phyloP scores from a whole-genome alignment of 2,329 filamentous ascomycete species.

The Fusarium papillatum region DNA sequence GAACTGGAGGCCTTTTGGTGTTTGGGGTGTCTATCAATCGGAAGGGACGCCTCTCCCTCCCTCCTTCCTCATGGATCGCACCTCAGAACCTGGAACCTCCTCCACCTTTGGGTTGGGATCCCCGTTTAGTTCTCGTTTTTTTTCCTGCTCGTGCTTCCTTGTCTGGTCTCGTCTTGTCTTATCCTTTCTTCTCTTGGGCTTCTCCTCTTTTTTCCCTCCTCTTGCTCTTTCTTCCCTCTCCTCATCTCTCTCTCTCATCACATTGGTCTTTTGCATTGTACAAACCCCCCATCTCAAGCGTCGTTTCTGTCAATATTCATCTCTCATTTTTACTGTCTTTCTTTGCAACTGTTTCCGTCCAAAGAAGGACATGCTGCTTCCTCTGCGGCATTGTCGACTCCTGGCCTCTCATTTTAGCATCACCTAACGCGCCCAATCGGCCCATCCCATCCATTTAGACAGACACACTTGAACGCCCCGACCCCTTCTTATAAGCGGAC shows the following conservation, averaged over 20 bases:
- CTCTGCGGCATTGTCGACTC: conserved; percentile 42
- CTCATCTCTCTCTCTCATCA: conserved; percentile 22
- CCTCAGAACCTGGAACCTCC: conserved; percentile 17
- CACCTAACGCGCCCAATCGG: conserved; percentile 37
- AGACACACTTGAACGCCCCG: conserved; percentile 5
- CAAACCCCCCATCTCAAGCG: conserved; percentile 30
- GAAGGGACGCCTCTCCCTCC: conserved; percentile 6
- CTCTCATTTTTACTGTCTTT: conserved; percentile 19
- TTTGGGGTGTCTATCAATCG: conserved; percentile 23
- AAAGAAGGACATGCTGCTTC: conserved; percentile 44
- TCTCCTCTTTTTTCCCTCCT: conserved; percentile 34
- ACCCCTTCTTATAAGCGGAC: conserved; percentile 24
- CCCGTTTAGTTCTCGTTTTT: conserved; percentile 6
- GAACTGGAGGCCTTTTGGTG: conserved; percentile 2
- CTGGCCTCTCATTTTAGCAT: conserved; percentile 41
- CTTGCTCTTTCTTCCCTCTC: conserved; percentile 17
- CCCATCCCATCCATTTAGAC: background rate
- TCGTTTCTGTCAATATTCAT: conserved; percentile 27
- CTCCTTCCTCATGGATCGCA: conserved; percentile 3
- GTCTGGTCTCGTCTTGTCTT: conserved; percentile 7
- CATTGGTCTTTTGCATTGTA: conserved; percentile 33
- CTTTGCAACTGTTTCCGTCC: conserved; percentile 25
- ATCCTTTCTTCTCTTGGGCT: conserved; percentile 36
- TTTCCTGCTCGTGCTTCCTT: background rate
- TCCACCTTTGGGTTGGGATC: conserved; percentile 30